A percentile compares a stretch with the other conserved stretches of the same genome.
These are phyloP conservation scores for Malus sylvestris DNA, from an alignment of 306 rosid species.

Conservation along the genomic window DNA sequence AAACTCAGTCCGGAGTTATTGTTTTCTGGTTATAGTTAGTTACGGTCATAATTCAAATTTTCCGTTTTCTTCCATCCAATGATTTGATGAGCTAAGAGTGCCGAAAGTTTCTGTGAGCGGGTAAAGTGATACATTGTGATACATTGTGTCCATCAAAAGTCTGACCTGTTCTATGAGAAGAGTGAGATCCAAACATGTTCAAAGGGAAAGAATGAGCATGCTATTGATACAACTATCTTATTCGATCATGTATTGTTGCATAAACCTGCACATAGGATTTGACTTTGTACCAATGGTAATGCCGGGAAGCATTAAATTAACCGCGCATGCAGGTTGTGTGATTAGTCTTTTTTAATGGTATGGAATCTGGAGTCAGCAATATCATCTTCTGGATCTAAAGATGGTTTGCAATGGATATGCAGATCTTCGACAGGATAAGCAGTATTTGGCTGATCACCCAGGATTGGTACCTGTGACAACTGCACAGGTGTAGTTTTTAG, in stretches of 20 bases:
- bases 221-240: conserved; percentile 3
- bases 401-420: conserved; percentile 16
- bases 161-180: neutral
- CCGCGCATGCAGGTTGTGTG: neutral
- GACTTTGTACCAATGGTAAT: neutral
- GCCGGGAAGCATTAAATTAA: neutral
- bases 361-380: conserved; percentile 9
- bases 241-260: neutral
- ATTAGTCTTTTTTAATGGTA: neutral
- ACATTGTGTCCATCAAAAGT: neutral
- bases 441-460: conserved; percentile 81
- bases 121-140: neutral
- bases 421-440: conserved; percentile 93
- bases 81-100: neutral
- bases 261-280: conserved; percentile 7
- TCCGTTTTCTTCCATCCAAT: neutral
- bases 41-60: neutral
- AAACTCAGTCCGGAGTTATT: neutral
- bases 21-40: neutral
- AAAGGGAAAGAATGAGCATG: neutral
- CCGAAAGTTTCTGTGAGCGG: neutral
- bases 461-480: conserved; percentile 80
- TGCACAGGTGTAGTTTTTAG: conserved; percentile 52
- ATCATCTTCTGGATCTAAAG: conserved; percentile 12
- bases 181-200: neutral